Conservation (phyloP, 169 alveolate species). For the Cryptosporidium ryanae region DNA sequence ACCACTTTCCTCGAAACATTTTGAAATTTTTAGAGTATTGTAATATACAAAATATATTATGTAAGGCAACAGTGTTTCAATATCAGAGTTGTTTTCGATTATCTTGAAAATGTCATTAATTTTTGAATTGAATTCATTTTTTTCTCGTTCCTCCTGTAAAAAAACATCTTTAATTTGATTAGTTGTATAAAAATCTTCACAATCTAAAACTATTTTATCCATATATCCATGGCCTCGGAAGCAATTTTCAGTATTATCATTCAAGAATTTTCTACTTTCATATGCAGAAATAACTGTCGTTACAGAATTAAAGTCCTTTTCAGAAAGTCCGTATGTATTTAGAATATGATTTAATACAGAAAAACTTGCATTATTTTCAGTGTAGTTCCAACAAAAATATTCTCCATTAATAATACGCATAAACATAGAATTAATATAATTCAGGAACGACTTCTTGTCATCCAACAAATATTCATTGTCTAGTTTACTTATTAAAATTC, state of each 20-base stretch:
- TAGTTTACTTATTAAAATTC: constrained; percentile 17
- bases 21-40: constrained; percentile 18
- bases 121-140: neutral
- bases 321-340: constrained; percentile 66
- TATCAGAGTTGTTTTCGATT: constrained; percentile 19
- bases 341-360: constrained; percentile 1
- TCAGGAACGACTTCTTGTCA: constrained; percentile 52
- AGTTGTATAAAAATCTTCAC: neutral
- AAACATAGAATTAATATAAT: constrained; percentile 33
- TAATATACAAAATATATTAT: constrained; percentile 24
- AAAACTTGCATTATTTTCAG: neutral
- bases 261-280: neutral
- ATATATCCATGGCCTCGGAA: no score
- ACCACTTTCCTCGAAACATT: constrained; percentile 23
- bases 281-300: constrained; percentile 2
- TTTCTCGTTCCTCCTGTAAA: neutral
- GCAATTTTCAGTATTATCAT: no score
- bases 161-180: neutral
- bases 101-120: constrained; percentile 7
- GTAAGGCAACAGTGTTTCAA: constrained; percentile 48
- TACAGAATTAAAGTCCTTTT: constrained; percentile 24
- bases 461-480: constrained; percentile 24
- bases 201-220: neutral
- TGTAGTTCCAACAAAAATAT: constrained; percentile 8
- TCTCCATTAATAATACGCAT: constrained; percentile 19